Conservation (phyloP, 129 eudicot genomes). For the Smallanthus sonchifolius region DNA sequence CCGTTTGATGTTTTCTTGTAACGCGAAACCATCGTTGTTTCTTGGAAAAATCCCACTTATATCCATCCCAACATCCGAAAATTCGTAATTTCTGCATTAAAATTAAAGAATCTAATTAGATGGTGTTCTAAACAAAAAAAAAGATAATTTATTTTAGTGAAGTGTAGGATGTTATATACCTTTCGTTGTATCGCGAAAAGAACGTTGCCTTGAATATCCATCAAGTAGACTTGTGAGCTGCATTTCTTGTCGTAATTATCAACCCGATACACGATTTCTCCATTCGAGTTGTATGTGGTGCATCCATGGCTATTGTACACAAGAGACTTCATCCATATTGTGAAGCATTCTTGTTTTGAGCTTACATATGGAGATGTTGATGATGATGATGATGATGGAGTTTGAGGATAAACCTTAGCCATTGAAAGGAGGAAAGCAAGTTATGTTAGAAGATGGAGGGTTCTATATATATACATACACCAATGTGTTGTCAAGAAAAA, state of each 20-base stretch:
- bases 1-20: constrained; percentile 20
- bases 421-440: constrained; percentile 27
- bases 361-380: constrained; percentile 20
- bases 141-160: background rate
- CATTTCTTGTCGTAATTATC: constrained; percentile 61
- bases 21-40: constrained; percentile 59
- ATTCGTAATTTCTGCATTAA: constrained; percentile 41
- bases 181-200: constrained; percentile 56
- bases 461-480: constrained; percentile 9
- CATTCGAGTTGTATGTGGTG: constrained; percentile 60
- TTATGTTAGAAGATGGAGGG: constrained; percentile 23
- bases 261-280: constrained; percentile 59
- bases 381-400: constrained; percentile 20
- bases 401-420: constrained; percentile 49
- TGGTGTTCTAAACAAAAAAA: background rate
- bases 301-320: constrained; percentile 68
- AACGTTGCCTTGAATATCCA: constrained; percentile 65
- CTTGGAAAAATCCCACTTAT: constrained; percentile 35
- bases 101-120: background rate
- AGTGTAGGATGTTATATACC: constrained; percentile 32
- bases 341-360: constrained; percentile 36
- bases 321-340: constrained; percentile 84
- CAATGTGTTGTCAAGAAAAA: constrained; percentile 23
- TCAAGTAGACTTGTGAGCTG: constrained; percentile 58
- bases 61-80: constrained; percentile 67